Conservation (phyloP, 2,329 filamentous ascomycete species). For the Aspergillus sp. region DNA sequence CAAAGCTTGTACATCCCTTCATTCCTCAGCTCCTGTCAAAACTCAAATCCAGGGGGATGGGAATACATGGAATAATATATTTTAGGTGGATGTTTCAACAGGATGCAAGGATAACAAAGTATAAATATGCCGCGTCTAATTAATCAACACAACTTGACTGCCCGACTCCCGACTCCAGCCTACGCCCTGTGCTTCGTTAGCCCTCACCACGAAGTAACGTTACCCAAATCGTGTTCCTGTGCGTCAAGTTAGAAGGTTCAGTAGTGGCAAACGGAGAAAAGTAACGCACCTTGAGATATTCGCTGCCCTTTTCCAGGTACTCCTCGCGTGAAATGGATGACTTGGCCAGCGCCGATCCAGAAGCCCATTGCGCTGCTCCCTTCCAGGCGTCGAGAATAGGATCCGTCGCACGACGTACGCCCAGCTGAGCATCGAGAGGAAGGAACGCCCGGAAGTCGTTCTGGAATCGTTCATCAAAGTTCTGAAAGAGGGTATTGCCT, state of each 20-base stretch:
- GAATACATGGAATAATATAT: no score
- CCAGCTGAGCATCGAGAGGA: constrained; percentile 66
- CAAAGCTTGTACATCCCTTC: not conserved
- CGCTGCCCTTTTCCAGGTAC: constrained; percentile 85
- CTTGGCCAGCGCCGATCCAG: constrained; percentile 55
- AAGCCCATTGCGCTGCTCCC: constrained; percentile 84
- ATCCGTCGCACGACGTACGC: constrained; percentile 71
- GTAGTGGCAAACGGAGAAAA: not conserved
- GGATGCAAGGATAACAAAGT: not conserved
- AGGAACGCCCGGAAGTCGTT: constrained; percentile 72
- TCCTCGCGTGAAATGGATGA: constrained; percentile 76
- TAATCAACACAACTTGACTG: not conserved
- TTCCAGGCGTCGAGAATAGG: constrained; percentile 87
- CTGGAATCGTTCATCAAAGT: constrained; percentile 79
- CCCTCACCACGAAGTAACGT: constrained; percentile 31
- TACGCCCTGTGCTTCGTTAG: not conserved
- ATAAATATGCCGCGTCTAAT: not conserved
- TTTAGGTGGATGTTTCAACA: not conserved
- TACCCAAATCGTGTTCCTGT: constrained; percentile 41
- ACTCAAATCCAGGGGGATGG: no score
- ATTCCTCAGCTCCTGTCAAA: not conserved
- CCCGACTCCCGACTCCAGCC: constrained; percentile 7
- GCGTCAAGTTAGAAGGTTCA: not conserved
- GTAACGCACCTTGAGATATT: constrained; percentile 76
- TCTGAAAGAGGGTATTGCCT: constrained; percentile 82